A percentile compares a stretch with the other conserved stretches of the same genome.
These are phyloP conservation scores for Allomyces javanicus DNA, from an alignment of 192 early-diverging fungal species.

Conservation along the genomic window DNA sequence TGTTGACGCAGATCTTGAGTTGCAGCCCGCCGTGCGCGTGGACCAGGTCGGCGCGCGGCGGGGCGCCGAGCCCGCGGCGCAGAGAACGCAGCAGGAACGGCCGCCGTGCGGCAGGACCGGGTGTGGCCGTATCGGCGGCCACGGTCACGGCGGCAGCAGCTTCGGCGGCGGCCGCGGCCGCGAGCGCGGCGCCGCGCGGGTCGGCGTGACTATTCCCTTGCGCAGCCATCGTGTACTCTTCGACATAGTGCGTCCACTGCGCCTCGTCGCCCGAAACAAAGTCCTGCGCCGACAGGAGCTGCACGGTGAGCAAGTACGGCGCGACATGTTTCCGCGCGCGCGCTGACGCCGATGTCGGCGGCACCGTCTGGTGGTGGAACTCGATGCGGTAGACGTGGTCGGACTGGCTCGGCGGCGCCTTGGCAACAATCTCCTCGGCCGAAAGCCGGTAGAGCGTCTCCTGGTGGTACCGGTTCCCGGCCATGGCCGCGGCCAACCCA, in stretches of 20 bases:
- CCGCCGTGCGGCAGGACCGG: constrained; percentile 20
- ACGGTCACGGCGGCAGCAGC: constrained; percentile 22
- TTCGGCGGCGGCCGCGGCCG: constrained; percentile 59
- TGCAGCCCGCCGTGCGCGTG: constrained; percentile 56
- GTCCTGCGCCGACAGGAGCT: constrained; percentile 77
- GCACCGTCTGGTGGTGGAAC: not conserved
- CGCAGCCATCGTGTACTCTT: constrained; percentile 76
- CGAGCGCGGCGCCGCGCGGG: constrained; percentile 38
- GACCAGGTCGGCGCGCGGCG: constrained; percentile 22
- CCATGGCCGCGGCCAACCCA: too few species aligned
- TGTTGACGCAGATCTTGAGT: constrained; percentile 91
- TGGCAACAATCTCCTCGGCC: constrained; percentile 63
- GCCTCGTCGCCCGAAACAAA: constrained; percentile 71
- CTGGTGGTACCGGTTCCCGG: not conserved
- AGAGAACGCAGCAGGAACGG: constrained; percentile 1
- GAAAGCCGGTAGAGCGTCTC: constrained; percentile 8
- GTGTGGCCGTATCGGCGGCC: constrained; percentile 18
- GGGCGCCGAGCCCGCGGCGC: not conserved
- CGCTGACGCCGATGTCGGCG: not conserved
- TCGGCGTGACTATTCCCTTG: constrained; percentile 24
- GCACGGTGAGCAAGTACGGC: constrained; percentile 53
- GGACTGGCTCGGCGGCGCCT: constrained; percentile 1
- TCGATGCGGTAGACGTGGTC: not conserved
- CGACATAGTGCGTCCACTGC: constrained; percentile 86
- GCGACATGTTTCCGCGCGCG: constrained; percentile 16